phyloP scores from a whole-genome alignment of 2,329 filamentous ascomycete species.

The Teratosphaeria gauchensis region DNA sequence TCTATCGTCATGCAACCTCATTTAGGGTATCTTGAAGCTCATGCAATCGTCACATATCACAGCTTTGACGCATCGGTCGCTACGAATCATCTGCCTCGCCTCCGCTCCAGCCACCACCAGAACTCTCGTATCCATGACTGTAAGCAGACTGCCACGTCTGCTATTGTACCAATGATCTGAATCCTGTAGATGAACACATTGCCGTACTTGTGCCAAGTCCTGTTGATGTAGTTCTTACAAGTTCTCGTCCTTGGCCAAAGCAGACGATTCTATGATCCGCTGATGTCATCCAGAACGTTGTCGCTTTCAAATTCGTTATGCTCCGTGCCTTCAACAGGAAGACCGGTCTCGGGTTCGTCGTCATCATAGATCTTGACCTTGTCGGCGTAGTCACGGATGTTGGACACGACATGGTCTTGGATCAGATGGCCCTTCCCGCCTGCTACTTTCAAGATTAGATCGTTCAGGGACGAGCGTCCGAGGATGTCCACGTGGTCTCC shows the following conservation, averaged over 20 bases:
- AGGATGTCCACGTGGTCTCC: constrained; percentile 95
- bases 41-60: not conserved
- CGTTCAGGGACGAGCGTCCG: constrained; percentile 78
- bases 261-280: not conserved
- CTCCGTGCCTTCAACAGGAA: not conserved
- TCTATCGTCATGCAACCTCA: not conserved
- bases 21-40: not conserved
- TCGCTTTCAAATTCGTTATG: not conserved
- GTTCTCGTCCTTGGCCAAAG: not conserved
- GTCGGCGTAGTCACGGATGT: constrained; percentile 72
- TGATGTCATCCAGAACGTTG: not conserved
- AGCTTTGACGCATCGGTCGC: not conserved
- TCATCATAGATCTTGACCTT: constrained; percentile 72
- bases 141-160: not conserved
- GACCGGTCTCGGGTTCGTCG: constrained; percentile 1
- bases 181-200: not conserved
- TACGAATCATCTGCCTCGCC: not conserved
- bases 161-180: not conserved
- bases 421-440: constrained; percentile 77
- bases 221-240: not conserved
- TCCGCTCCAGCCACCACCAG: not conserved
- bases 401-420: constrained; percentile 65
- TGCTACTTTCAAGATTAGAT: constrained; percentile 76
- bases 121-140: not conserved
- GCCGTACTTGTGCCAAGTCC: not conserved